These are phyloP conservation scores for Skeletonema grethae DNA, from an alignment of 108 stramenopile genomes.

Conservation along the genomic window DNA sequence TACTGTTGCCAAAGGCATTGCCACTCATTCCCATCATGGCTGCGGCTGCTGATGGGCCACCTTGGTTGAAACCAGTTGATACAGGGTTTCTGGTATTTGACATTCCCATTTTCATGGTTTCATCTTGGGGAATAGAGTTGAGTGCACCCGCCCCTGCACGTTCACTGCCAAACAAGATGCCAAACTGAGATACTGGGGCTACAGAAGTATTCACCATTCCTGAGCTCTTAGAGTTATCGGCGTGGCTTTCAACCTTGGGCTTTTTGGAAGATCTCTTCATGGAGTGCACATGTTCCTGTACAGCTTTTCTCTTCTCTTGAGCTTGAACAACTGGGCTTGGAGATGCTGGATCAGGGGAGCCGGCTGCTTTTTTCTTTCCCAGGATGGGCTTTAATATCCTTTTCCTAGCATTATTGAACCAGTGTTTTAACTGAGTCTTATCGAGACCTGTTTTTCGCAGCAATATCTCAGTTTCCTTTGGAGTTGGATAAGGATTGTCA, in stretches of 20 bases:
- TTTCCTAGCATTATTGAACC: conserved; percentile 50
- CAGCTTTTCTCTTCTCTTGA: conserved; percentile 13
- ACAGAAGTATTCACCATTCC: background rate
- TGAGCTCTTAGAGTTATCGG: background rate
- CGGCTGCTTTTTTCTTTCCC: background rate
- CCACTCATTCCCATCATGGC: too few relatives aligned
- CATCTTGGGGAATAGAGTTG: background rate
- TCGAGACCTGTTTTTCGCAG: conserved; percentile 34
- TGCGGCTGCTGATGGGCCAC: background rate
- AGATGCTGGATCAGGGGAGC: background rate
- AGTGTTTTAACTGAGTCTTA: conserved; percentile 38
- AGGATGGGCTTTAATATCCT: conserved; percentile 39
- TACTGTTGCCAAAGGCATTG: background rate
- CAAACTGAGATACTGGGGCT: background rate
- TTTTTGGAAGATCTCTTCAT: background rate
- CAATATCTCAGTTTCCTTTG: conserved; percentile 16
- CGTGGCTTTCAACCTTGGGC: background rate
- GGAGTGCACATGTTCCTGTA: background rate
- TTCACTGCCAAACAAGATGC: background rate
- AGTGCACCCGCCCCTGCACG: background rate
- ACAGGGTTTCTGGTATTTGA: background rate
- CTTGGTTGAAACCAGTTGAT: background rate
- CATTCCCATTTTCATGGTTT: background rate
- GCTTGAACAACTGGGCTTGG: conserved; percentile 6
- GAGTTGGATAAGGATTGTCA: conserved; percentile 40